Evolutionary conservation across 768 basidiomycete genomes (phyloP).

Genomic region (Inosperma sp.): DNA sequence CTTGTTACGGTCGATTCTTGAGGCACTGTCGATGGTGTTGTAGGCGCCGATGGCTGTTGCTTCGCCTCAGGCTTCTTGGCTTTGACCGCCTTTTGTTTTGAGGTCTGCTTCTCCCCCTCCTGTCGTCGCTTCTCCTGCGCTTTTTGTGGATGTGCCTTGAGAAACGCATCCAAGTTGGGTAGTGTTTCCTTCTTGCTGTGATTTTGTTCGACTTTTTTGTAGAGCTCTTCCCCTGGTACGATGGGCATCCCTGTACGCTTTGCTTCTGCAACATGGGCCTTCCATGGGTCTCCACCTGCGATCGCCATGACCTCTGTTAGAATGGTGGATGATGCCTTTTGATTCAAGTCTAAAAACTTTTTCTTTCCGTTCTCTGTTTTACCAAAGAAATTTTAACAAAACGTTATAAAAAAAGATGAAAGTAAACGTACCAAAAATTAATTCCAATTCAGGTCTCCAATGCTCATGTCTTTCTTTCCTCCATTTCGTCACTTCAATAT

Average conservation of each 20-base stretch:
- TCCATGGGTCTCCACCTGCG: slow-evolving; percentile 59
- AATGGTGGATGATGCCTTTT: slow-evolving; percentile 67
- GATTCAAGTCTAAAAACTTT: slow-evolving; percentile 49
- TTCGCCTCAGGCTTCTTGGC: too few relatives aligned
- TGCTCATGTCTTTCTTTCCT: slow-evolving; percentile 49
- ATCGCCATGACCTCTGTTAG: slow-evolving; percentile 65
- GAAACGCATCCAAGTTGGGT: slow-evolving; percentile 18
- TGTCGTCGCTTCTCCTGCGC: slow-evolving; percentile 6
- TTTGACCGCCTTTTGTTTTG: too few relatives aligned
- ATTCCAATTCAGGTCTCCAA: slow-evolving; percentile 57
- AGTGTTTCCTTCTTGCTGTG: slow-evolving; percentile 2
- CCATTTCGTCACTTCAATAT: slow-evolving; percentile 54
- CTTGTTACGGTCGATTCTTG: too few relatives aligned
- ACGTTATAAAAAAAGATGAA: too few relatives aligned
- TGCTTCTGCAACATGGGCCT: slow-evolving; percentile 47
- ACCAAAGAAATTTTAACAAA: background rate
- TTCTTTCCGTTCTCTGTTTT: slow-evolving; percentile 50
- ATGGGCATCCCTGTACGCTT: slow-evolving; percentile 44
- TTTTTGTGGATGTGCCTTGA: slow-evolving; percentile 15
- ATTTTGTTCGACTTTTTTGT: slow-evolving; percentile 15
- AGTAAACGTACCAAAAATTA: slow-evolving; percentile 57
- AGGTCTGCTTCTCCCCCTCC: slow-evolving; percentile 10
- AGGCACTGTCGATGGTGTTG: too few relatives aligned
- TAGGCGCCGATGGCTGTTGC: too few relatives aligned
- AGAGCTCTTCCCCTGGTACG: slow-evolving; percentile 41